Percentiles rank a stretch among this genome's conserved stretches.
These are phyloP conservation scores for Byssochlamys sp. DNA, from an alignment of 2,329 filamentous ascomycete species.

Conservation along the genomic window DNA sequence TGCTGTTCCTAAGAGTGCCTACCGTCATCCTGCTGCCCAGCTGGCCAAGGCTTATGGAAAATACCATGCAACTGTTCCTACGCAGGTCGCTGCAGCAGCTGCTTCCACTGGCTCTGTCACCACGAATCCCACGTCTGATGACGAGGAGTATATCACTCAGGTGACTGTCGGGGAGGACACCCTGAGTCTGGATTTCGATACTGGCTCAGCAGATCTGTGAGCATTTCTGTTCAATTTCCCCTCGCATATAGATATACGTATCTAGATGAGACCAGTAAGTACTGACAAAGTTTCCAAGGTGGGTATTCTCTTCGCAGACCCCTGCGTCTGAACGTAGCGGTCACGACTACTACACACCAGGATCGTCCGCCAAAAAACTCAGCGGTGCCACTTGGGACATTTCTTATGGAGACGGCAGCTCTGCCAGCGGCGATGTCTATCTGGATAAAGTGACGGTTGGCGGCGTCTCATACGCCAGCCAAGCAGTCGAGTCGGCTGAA, in stretches of 20 bases:
- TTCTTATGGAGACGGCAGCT: constrained; percentile 56
- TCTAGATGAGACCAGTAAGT: neutral
- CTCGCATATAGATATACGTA: neutral
- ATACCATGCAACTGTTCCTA: constrained; percentile 21
- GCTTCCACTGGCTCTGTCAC: constrained; percentile 26
- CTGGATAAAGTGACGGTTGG: constrained; percentile 56
- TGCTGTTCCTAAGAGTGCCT: constrained; percentile 9
- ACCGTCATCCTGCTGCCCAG: constrained; percentile 19
- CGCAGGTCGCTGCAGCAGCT: constrained; percentile 22
- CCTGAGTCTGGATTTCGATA: constrained; percentile 62
- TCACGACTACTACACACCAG: constrained; percentile 51
- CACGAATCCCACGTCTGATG: constrained; percentile 38
- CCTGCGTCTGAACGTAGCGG: constrained; percentile 41
- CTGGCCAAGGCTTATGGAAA: constrained; percentile 21
- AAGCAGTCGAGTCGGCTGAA: constrained; percentile 58
- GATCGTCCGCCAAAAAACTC: constrained; percentile 37
- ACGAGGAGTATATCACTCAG: constrained; percentile 52
- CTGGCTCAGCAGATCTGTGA: constrained; percentile 58
- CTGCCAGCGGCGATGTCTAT: constrained; percentile 56
- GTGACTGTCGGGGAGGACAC: constrained; percentile 55
- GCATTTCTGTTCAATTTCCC: constrained; percentile 14
- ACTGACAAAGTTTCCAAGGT: constrained; percentile 35
- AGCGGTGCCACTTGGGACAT: constrained; percentile 49
- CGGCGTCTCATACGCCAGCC: constrained; percentile 47
- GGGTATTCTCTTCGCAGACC: constrained; percentile 56